Conservation (phyloP, 2,329 filamentous ascomycete species). For the Orbilia quercus region DNA sequence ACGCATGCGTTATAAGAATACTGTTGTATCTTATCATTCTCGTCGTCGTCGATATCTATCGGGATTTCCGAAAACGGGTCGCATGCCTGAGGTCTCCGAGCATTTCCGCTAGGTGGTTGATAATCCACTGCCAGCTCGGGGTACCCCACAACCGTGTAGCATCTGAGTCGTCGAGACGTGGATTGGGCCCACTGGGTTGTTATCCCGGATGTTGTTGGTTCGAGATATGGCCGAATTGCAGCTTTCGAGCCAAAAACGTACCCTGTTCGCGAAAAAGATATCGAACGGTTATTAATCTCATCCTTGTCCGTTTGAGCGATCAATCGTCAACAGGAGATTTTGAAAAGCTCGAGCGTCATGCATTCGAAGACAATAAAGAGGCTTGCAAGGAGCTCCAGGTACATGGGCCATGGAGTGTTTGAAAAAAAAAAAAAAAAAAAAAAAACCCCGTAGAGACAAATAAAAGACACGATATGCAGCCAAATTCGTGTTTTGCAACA, state of each 20-base stretch:
- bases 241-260: constrained; percentile 80
- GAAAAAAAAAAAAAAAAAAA: no score
- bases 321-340: neutral
- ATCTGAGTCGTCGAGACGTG: constrained; percentile 74
- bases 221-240: constrained; percentile 76
- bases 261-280: constrained; percentile 65
- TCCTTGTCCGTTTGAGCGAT: constrained; percentile 7
- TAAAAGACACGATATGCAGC: constrained; percentile 22
- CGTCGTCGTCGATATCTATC: constrained; percentile 30
- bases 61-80: constrained; percentile 51
- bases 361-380: neutral
- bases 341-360: neutral
- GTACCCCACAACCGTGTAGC: constrained; percentile 77
- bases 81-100: constrained; percentile 23
- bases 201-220: constrained; percentile 74
- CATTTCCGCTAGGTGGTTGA: constrained; percentile 65
- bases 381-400: neutral
- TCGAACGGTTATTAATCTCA: constrained; percentile 51
- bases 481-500: constrained; percentile 25
- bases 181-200: constrained; percentile 77
- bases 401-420: constrained; percentile 10
- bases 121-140: constrained; percentile 74
- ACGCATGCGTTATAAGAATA: constrained; percentile 64
- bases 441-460: constrained; percentile 26
- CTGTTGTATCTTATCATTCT: constrained; percentile 32